Evolutionary conservation across 352 stramenopile genomes (phyloP).

Genomic region (Phytophthora megakarya): DNA sequence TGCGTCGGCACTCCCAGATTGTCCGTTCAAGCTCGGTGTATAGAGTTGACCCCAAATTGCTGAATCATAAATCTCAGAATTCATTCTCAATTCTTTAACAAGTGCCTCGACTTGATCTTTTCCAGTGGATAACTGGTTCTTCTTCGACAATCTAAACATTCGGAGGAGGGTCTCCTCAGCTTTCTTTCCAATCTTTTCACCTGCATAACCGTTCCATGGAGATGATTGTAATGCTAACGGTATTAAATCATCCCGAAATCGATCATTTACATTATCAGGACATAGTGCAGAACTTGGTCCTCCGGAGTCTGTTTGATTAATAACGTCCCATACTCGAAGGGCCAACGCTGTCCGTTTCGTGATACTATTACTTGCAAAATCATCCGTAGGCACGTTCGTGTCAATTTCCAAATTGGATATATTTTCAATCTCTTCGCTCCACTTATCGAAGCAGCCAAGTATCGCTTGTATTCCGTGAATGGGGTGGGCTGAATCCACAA

Average conservation of each 20-base stretch:
- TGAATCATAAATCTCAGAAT: constrained; percentile 43
- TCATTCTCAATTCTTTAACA: constrained; percentile 18
- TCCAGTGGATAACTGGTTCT: neutral
- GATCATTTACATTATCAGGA: constrained; percentile 4
- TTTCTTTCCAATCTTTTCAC: constrained; percentile 46
- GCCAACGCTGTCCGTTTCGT: constrained; percentile 11
- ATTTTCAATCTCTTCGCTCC: constrained; percentile 42
- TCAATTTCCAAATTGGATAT: constrained; percentile 34
- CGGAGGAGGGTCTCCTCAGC: constrained; percentile 38
- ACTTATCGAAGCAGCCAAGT: constrained; percentile 38
- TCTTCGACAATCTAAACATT: constrained; percentile 8
- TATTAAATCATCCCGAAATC: constrained; percentile 28
- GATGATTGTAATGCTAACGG: constrained; percentile 39
- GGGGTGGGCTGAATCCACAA: constrained; percentile 24
- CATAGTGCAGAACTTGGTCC: neutral
- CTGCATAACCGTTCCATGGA: constrained; percentile 37
- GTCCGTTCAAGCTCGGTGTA: neutral
- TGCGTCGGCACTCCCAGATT: constrained; percentile 4
- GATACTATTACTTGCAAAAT: neutral
- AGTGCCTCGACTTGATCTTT: neutral
- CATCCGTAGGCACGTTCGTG: neutral
- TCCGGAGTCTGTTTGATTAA: constrained; percentile 17
- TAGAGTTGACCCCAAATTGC: constrained; percentile 40
- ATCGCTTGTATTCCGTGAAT: constrained; percentile 40
- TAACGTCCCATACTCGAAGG: constrained; percentile 36